phyloP scores from a whole-genome alignment of 2,329 filamentous ascomycete species.

The Aschersonia sp. region DNA sequence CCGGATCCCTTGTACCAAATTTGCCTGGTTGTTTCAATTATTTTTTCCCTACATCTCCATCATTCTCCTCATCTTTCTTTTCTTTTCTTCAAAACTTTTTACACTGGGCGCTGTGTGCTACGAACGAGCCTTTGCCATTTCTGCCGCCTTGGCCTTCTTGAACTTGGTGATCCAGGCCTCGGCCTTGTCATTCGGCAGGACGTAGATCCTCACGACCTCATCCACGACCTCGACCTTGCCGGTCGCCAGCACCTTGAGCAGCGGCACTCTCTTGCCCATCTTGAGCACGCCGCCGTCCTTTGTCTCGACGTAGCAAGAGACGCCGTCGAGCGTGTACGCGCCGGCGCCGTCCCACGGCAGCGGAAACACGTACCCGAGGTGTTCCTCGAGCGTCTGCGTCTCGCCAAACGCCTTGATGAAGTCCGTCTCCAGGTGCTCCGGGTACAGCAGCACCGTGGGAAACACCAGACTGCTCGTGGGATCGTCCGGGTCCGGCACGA shows the following conservation, averaged over 20 bases:
- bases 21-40: too few relatives aligned
- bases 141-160: constrained; percentile 55
- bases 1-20: too few relatives aligned
- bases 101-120: neutral
- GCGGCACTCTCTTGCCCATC: constrained; percentile 68
- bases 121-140: constrained; percentile 15
- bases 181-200: constrained; percentile 60
- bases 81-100: neutral
- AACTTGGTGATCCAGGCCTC: constrained; percentile 71
- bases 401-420: constrained; percentile 83
- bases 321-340: constrained; percentile 49
- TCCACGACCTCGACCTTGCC: constrained; percentile 82
- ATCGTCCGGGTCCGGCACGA: constrained; percentile 60
- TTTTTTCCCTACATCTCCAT: neutral
- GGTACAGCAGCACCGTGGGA: constrained; percentile 75
- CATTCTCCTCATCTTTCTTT: neutral
- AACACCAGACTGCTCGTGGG: constrained; percentile 58
- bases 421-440: constrained; percentile 66
- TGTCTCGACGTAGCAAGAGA: constrained; percentile 89
- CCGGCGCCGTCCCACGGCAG: constrained; percentile 66
- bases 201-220: constrained; percentile 66
- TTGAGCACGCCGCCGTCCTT: constrained; percentile 67
- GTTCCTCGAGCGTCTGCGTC: constrained; percentile 57
- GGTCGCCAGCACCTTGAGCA: constrained; percentile 59
- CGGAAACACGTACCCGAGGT: constrained; percentile 75